Conservation (phyloP, 2,329 filamentous ascomycete genomes). For the Aspergillus jensenii region DNA sequence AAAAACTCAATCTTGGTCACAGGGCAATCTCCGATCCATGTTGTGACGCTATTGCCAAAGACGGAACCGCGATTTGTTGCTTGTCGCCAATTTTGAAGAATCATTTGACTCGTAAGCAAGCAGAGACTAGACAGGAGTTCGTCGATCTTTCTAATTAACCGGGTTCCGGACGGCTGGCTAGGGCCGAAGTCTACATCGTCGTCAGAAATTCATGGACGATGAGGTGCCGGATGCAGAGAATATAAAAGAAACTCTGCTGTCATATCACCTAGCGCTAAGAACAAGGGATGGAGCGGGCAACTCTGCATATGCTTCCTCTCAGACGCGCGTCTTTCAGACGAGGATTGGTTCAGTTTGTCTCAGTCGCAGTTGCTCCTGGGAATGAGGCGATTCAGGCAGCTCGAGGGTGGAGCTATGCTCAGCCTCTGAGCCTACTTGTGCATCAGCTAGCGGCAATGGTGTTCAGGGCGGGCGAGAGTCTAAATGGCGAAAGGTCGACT, state of each 20-base stretch:
- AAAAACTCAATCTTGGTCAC: not conserved
- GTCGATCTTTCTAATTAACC: slow-evolving; percentile 6
- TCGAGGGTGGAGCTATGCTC: not conserved
- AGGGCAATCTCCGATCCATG: not conserved
- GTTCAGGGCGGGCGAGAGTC: not conserved
- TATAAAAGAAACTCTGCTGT: not conserved
- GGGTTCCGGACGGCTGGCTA: not conserved
- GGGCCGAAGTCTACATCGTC: not conserved
- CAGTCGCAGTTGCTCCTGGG: not conserved
- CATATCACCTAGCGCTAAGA: not conserved
- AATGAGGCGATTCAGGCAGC: not conserved
- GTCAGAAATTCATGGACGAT: not conserved
- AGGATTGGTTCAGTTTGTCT: not conserved
- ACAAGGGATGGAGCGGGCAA: not conserved
- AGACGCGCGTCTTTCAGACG: not conserved
- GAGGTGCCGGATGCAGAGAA: not conserved
- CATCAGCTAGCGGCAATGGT: not conserved
- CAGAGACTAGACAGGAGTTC: not conserved
- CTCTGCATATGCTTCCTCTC: not conserved
- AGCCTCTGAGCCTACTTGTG: not conserved
- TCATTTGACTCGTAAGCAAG: not conserved
- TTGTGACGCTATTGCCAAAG: not conserved
- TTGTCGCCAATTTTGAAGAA: not conserved
- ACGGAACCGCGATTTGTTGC: not conserved
- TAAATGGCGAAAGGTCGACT: not conserved